Evolutionary conservation across 768 basidiomycete genomes (phyloP), one percentile per base, ranked within the genome.

Genomic region (Leccinum obscurum): DNA sequence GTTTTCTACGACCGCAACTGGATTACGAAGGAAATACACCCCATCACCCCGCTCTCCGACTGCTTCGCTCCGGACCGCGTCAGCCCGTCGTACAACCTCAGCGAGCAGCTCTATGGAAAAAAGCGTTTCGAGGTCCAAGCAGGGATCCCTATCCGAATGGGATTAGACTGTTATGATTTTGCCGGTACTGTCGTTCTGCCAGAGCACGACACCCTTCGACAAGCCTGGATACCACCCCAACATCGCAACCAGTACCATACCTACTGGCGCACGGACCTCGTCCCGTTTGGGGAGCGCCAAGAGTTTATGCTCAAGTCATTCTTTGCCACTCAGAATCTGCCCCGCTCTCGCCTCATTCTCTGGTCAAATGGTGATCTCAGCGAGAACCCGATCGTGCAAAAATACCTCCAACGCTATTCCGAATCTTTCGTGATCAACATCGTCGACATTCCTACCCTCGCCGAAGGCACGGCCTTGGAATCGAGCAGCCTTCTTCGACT

Each of bases 201-300:
- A 28, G 64, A 64, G 11, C 57, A 57, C 6, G 60, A 62, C 30
- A 5, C 17, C 4, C 50, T 9, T 22, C 56, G 61, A 30, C 54
- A 59, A 22, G 8, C 52, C 1, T 66, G 63, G 61, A 70, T 74
- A 57, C 69, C 75, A 17, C 70, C 77, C 17, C 78, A 81, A 15
- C 70, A 78, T 35, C 83, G 85, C 15, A 83, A 83, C 6, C 85
- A 85, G 57, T 96, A 85, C 72, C 96, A 98, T 75, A 92, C 94
- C 1, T 98, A 98, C 72, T 98, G 96, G 96, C 82, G 95, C 11
- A 83, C 83, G 35, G 95, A 98, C 76, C 85, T 98, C 49, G 85
- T 84, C 1, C 79, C 85, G 0, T 89, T 98, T 63, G 86, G 84
- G 2, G 80, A 82, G 46, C 82, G 95, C 22, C 95, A 98, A 70